Evolutionary conservation across 139 green algal genomes (phyloP).

Genomic region (Coelastrella sp.): DNA sequence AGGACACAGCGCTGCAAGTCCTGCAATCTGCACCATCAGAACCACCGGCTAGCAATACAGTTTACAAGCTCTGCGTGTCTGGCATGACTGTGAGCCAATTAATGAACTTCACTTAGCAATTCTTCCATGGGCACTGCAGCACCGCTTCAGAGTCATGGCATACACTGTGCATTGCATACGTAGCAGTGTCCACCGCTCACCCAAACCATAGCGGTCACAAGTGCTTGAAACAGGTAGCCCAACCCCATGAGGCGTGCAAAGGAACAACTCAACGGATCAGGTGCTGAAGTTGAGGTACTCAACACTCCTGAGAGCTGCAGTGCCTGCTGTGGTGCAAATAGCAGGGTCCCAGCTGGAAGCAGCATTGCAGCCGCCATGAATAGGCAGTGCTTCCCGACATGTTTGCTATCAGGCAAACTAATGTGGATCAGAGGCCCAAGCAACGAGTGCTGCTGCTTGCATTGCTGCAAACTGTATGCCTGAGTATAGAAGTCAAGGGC

Average conservation of each 20-base stretch:
- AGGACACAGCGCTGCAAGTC: too few relatives aligned
- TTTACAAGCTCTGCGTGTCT: too few relatives aligned
- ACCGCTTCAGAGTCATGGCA: too few relatives aligned
- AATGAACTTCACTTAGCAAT: too few relatives aligned
- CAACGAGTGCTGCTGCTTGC: neutral
- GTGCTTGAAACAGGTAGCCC: neutral
- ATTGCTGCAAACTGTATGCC: neutral
- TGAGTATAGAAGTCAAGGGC: neutral
- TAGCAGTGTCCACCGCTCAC: neutral
- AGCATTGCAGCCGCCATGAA: conserved; percentile 1
- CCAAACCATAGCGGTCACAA: neutral
- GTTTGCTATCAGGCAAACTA: neutral
- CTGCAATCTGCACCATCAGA: too few relatives aligned
- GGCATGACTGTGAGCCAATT: too few relatives aligned
- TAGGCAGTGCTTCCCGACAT: neutral
- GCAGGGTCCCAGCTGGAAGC: neutral
- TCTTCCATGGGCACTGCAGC: too few relatives aligned
- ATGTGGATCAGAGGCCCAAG: neutral
- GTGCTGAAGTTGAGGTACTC: neutral
- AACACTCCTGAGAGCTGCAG: conserved; percentile 5
- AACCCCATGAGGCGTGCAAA: conserved; percentile 7
- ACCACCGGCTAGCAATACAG: too few relatives aligned
- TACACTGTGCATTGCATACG: too few relatives aligned
- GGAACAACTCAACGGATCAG: neutral
- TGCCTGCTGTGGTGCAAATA: neutral